These are phyloP conservation scores for Cutaneotrichosporon arboriforme DNA, from an alignment of 1,284 basidiomycete genomes.

Conservation along the genomic window DNA sequence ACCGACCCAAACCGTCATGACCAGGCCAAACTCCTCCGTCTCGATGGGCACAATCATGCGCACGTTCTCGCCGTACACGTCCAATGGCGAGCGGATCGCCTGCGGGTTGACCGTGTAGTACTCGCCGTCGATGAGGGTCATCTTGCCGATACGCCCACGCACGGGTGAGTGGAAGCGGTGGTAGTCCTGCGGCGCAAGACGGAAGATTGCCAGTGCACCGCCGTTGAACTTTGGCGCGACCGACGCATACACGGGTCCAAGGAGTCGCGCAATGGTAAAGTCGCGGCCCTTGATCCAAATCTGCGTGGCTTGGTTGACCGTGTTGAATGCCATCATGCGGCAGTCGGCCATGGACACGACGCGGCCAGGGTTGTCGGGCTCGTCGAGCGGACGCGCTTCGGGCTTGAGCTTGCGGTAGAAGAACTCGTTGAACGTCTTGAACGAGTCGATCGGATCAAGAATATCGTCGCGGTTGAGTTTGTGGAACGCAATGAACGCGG, in stretches of 20 bases:
- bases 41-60: constrained; percentile 85
- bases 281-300: constrained; percentile 98
- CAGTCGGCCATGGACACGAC: constrained; percentile 89
- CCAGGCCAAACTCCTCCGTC: constrained; percentile 74
- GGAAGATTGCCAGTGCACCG: constrained; percentile 70
- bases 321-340: constrained; percentile 87
- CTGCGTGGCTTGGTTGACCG: constrained; percentile 72
- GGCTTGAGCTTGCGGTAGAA: constrained; percentile 89
- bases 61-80: constrained; percentile 92
- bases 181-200: constrained; percentile 92
- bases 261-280: constrained; percentile 70
- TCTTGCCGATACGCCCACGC: constrained; percentile 71
- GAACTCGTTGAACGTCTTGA: constrained; percentile 80
- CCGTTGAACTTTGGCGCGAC: constrained; percentile 66
- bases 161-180: constrained; percentile 94
- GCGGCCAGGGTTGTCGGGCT: constrained; percentile 64
- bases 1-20: constrained; percentile 82
- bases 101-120: constrained; percentile 83
- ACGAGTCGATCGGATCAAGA: constrained; percentile 71
- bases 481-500: constrained; percentile 84
- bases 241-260: constrained; percentile 70
- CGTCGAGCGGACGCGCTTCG: constrained; percentile 69
- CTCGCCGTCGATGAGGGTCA: constrained; percentile 74
- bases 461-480: constrained; percentile 77
- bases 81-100: constrained; percentile 53